These are phyloP conservation scores for Sabuloglossum arenarium DNA, from an alignment of 495 filamentous ascomycete species.

Conservation along the genomic window DNA sequence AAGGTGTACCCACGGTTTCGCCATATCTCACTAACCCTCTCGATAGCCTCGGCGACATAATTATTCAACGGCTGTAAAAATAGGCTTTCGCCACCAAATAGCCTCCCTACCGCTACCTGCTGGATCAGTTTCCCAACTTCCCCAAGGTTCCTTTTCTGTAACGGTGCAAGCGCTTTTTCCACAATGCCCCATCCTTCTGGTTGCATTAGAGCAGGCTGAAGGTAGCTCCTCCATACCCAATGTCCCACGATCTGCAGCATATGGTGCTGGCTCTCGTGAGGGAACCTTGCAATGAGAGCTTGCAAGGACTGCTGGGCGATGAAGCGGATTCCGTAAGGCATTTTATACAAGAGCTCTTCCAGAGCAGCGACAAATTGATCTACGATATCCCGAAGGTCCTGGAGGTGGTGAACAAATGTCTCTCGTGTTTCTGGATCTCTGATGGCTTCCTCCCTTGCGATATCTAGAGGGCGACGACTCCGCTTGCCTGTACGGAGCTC, in stretches of 20 bases:
- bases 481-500: constrained; percentile 78
- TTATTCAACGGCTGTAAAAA: constrained; percentile 87
- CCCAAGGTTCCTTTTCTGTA: constrained; percentile 80
- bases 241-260: constrained; percentile 68
- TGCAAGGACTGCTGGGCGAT: constrained; percentile 76
- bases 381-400: constrained; percentile 79
- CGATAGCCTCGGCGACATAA: constrained; percentile 70
- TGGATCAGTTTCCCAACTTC: constrained; percentile 82
- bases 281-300: constrained; percentile 49
- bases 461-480: constrained; percentile 55
- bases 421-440: constrained; percentile 78
- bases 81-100: constrained; percentile 85
- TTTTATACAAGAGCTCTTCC: constrained; percentile 62
- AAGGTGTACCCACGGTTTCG: constrained; percentile 27
- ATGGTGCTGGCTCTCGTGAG: constrained; percentile 52
- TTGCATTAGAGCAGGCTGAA: constrained; percentile 67
- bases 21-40: constrained; percentile 60
- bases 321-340: constrained; percentile 88
- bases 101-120: constrained; percentile 63
- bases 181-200: constrained; percentile 82
- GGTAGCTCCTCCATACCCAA: constrained; percentile 87
- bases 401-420: constrained; percentile 79
- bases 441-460: constrained; percentile 81
- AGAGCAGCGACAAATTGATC: constrained; percentile 68
- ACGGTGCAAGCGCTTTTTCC: constrained; percentile 66